phyloP scores from a whole-genome alignment of 257 asterid species.

The Petunia secreta region DNA sequence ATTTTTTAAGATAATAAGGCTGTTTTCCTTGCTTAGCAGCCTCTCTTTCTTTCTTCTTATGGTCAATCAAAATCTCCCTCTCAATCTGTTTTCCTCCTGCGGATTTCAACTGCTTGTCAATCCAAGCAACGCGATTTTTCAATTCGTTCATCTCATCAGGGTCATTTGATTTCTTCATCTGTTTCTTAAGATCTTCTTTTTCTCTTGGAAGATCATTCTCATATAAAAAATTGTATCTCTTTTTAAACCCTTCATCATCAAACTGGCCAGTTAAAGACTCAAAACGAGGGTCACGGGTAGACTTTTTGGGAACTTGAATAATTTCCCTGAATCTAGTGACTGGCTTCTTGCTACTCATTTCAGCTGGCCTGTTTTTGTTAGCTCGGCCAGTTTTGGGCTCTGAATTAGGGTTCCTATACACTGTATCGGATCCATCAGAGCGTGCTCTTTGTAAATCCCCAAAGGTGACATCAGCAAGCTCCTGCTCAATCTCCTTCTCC shows the following conservation, averaged over 20 bases:
- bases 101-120: slow-evolving; percentile 65
- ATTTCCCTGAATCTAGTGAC: slow-evolving; percentile 78
- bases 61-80: slow-evolving; percentile 71
- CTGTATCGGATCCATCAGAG: slow-evolving; percentile 82
- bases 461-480: slow-evolving; percentile 85
- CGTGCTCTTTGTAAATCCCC: slow-evolving; percentile 88
- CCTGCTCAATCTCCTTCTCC: slow-evolving; percentile 68
- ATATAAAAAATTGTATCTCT: too few relatives aligned
- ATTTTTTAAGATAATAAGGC: slow-evolving; percentile 82
- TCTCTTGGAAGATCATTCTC: too few relatives aligned
- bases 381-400: slow-evolving; percentile 68
- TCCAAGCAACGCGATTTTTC: slow-evolving; percentile 20
- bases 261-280: too few relatives aligned
- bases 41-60: slow-evolving; percentile 94
- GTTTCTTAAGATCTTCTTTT: slow-evolving; percentile 4
- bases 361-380: slow-evolving; percentile 97
- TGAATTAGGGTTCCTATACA: slow-evolving; percentile 47
- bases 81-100: slow-evolving; percentile 63
- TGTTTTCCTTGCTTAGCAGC: slow-evolving; percentile 93
- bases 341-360: slow-evolving; percentile 86
- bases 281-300: slow-evolving; percentile 12
- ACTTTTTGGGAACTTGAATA: slow-evolving; percentile 84
- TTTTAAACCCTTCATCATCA: too few relatives aligned
- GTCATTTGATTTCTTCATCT: slow-evolving; percentile 13
- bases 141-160: slow-evolving; percentile 10